These are phyloP conservation scores for Leucosporidium yakuticum DNA, from an alignment of 768 basidiomycete genomes.

Conservation along the genomic window DNA sequence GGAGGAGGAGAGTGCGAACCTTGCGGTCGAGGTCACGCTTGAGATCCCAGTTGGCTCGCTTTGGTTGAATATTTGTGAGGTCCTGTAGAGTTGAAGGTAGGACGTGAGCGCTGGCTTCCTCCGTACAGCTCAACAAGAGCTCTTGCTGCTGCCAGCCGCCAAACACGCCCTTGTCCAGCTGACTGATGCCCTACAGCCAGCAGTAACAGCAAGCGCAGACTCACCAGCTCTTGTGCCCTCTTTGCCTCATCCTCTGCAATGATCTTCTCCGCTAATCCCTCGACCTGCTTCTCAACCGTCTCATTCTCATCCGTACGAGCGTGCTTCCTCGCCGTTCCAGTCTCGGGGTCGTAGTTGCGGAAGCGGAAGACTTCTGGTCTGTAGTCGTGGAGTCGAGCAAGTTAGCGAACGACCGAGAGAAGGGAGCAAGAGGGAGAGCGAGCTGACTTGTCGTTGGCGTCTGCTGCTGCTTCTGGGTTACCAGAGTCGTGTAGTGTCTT, in stretches of 20 bases:
- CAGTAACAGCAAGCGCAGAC: conserved; percentile 37
- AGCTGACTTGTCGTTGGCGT: conserved; percentile 39
- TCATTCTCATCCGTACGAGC: conserved; percentile 59
- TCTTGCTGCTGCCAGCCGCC: not conserved
- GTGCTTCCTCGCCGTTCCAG: conserved; percentile 68
- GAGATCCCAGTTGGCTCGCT: conserved; percentile 64
- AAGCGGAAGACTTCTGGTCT: conserved; percentile 44
- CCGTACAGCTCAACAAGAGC: not conserved
- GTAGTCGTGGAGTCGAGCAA: not conserved
- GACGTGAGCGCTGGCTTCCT: not conserved
- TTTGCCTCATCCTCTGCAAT: conserved; percentile 79
- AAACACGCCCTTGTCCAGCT: not conserved
- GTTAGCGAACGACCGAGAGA: not conserved
- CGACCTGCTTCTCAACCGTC: conserved; percentile 79
- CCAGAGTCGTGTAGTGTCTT: conserved; percentile 53
- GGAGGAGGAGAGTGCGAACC: conserved; percentile 3
- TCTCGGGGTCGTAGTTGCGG: conserved; percentile 86
- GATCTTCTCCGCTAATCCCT: conserved; percentile 76
- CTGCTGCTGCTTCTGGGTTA: conserved; percentile 33
- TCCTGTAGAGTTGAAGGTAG: conserved; percentile 40
- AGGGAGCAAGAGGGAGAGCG: not conserved
- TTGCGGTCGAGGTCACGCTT: conserved; percentile 70
- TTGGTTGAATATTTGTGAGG: conserved; percentile 60
- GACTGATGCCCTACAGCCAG: not conserved
- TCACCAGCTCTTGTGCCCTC: conserved; percentile 77